These are phyloP conservation scores for Spatholobus suberectus DNA, from an alignment of 306 rosid genomes.

Conservation along the genomic window DNA sequence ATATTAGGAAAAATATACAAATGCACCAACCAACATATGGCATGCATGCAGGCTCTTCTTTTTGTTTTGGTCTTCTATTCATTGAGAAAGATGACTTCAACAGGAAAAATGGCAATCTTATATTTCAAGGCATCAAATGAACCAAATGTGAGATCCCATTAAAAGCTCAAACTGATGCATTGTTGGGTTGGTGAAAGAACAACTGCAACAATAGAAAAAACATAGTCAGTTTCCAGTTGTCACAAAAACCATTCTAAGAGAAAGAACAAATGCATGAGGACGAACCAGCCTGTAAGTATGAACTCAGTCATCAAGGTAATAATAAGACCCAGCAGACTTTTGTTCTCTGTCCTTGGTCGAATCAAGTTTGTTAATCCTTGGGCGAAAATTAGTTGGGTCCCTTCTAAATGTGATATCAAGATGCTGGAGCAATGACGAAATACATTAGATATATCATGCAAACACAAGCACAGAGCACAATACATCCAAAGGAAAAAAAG, in stretches of 20 bases:
- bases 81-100: slow-evolving; percentile 38
- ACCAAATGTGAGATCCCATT: slow-evolving; percentile 34
- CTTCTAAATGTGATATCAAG: slow-evolving; percentile 94
- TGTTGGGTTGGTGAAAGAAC: slow-evolving; percentile 27
- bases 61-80: slow-evolving; percentile 8
- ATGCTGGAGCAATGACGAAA: slow-evolving; percentile 66
- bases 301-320: slow-evolving; percentile 87
- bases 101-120: slow-evolving; percentile 15
- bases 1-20: slow-evolving; percentile 39
- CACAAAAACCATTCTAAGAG: neutral
- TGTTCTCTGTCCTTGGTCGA: slow-evolving; percentile 96
- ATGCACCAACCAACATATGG: slow-evolving; percentile 46
- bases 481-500: neutral
- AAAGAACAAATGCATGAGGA: slow-evolving; percentile 22
- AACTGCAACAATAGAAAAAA: slow-evolving; percentile 43
- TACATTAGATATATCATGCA: neutral
- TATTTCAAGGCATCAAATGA: slow-evolving; percentile 39
- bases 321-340: slow-evolving; percentile 88
- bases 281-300: slow-evolving; percentile 37
- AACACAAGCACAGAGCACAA: neutral
- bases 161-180: slow-evolving; percentile 36
- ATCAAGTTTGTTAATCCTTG: slow-evolving; percentile 88
- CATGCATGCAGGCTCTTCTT: slow-evolving; percentile 40
- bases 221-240: slow-evolving; percentile 3
- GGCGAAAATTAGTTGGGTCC: slow-evolving; percentile 93